These are phyloP conservation scores for Microbotryum violaceum DNA, from an alignment of 1,284 basidiomycete genomes.

Conservation along the genomic window DNA sequence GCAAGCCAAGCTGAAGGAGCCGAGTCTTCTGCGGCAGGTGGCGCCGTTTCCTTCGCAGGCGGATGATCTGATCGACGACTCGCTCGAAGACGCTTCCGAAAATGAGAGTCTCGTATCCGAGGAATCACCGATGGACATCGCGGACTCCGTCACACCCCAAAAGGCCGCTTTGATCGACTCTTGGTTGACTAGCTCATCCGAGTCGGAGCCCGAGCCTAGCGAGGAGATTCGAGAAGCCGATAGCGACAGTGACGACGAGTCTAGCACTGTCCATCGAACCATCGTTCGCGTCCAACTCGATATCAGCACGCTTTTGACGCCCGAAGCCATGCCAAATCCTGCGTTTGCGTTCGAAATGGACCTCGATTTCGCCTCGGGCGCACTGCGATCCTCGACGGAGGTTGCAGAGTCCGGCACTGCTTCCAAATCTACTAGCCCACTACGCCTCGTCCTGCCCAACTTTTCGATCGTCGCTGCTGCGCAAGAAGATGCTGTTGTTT, in stretches of 20 bases:
- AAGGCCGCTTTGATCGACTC: too few species aligned
- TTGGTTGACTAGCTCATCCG: too few species aligned
- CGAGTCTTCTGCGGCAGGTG: slow-evolving; percentile 9
- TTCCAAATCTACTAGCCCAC: not conserved
- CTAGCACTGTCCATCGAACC: not conserved
- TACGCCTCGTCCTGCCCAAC: not conserved
- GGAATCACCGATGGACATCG: too few species aligned
- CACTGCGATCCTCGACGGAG: not conserved
- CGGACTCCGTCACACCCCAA: too few species aligned
- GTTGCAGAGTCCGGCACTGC: not conserved
- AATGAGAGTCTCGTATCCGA: not conserved
- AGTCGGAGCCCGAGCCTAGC: too few species aligned
- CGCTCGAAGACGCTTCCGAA: slow-evolving; percentile 9
- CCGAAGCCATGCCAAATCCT: not conserved
- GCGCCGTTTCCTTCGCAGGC: slow-evolving; percentile 19
- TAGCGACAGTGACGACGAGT: not conserved
- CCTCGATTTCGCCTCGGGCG: not conserved
- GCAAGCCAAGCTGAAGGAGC: not conserved
- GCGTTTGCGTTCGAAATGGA: not conserved
- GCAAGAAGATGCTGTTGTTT: slow-evolving; percentile 9
- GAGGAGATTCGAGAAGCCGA: not conserved
- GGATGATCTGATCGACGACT: slow-evolving; percentile 20
- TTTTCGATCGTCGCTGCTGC: not conserved
- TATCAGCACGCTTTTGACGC: not conserved
- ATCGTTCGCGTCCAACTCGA: not conserved